Evolutionary conservation across 805 yeast genomes (phyloP), one percentile per base, ranked within the genome.

Genomic region (Metschnikowia proteae): DNA sequence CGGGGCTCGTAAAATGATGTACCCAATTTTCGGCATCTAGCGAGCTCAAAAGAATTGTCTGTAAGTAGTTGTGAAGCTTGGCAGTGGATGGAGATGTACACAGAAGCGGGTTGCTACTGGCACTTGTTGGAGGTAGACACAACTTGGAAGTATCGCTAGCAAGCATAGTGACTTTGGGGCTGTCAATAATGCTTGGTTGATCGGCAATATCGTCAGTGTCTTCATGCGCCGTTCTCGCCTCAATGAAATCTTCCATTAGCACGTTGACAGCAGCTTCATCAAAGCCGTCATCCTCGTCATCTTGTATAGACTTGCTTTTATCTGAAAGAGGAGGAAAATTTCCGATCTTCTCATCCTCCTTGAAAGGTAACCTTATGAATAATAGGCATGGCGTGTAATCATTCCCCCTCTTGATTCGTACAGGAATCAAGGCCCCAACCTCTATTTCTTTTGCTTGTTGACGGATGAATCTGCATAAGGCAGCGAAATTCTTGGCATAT

Each of bases 281-380:
- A 8, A 43, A 22, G 13, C 35, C 32, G 7, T 28, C 41, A 27
- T 29, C 47, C 32, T n/a, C 44, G 5, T 13, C 3, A 8, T 41
- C 44, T 29, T 17, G 32, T 3, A 35, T 40, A 2, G 38, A 32
- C 38, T 47, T 36, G 4, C 13, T 30, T 7, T 52, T 26, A 7
- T 46, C 49, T 2, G 62, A 47, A 28, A 71, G 57, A 7, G 37
- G 32, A 0, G 73, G 71, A 55, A 85, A 79, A 25, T 71, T 73
- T 3, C 90, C 80, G 11, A 81, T 70, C 55, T 80, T 79, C 53
- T 82, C 85, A 62, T 90, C 96, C 54, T 88, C 96, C 38, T 78
- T 76, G 63, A 79, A 87, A 1, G 96, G 94, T 9, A 89, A 60
- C 40, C 83, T 68, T 9, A 75, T 74, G 53, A 83, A 60, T 0